Percentiles rank a stretch among this genome's conserved stretches.
These are phyloP conservation scores for Ramalina peruviana DNA, from an alignment of 495 filamentous ascomycete species.

Conservation along the genomic window DNA sequence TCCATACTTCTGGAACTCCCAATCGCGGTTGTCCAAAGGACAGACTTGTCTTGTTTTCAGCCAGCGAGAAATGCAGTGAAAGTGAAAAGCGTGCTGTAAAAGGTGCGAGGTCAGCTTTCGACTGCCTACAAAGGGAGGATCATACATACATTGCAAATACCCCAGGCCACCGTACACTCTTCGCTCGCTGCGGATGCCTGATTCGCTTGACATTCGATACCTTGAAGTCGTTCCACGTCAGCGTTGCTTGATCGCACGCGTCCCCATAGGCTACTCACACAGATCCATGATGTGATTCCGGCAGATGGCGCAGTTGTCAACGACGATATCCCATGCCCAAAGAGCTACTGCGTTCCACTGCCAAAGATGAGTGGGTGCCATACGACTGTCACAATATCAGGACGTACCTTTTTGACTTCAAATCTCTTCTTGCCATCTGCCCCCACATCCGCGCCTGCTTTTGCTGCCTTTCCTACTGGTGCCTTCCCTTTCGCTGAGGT, in stretches of 20 bases:
- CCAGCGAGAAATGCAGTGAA: slow-evolving; percentile 99
- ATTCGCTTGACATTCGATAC: slow-evolving; percentile 99
- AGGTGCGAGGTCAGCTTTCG: neutral
- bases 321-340: slow-evolving; percentile 99
- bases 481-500: slow-evolving; percentile 44
- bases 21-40: slow-evolving; percentile 94
- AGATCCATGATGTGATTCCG: slow-evolving; percentile 99
- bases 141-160: slow-evolving; percentile 84
- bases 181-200: slow-evolving; percentile 94
- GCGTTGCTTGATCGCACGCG: slow-evolving; percentile 2
- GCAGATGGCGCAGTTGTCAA: slow-evolving; percentile 99
- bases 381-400: too few species aligned
- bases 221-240: slow-evolving; percentile 27
- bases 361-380: slow-evolving; percentile 13
- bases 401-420: slow-evolving; percentile 88
- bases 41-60: slow-evolving; percentile 99
- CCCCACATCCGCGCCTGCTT: slow-evolving; percentile 33
- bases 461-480: slow-evolving; percentile 38
- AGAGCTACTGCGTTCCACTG: slow-evolving; percentile 99
- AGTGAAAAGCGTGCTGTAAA: slow-evolving; percentile 91
- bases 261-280: slow-evolving; percentile 39
- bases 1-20: slow-evolving; percentile 99
- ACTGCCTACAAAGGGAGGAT: neutral
- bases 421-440: slow-evolving; percentile 79
- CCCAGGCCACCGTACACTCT: slow-evolving; percentile 98